phyloP scores from a whole-genome alignment of 2,329 filamentous ascomycete genomes.

The Trichoderma guizhouense region DNA sequence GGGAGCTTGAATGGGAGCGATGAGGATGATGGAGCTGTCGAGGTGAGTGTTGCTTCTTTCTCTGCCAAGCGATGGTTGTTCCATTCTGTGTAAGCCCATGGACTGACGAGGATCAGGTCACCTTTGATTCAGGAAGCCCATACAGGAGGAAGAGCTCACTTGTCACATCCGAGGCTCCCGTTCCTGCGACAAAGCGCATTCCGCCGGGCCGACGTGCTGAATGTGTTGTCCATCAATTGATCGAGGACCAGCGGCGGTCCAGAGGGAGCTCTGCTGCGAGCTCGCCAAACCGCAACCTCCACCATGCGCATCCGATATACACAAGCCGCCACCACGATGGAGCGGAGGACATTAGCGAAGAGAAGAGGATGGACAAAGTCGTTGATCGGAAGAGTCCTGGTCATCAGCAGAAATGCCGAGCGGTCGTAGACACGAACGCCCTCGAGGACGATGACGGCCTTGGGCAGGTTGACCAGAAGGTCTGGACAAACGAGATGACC shows the following conservation, averaged over 20 bases:
- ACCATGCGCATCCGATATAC: slow-evolving; percentile 30
- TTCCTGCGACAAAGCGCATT: slow-evolving; percentile 30
- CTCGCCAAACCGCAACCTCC: slow-evolving; percentile 27
- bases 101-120: slow-evolving; percentile 44
- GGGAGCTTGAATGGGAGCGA: slow-evolving; percentile 45
- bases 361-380: slow-evolving; percentile 23
- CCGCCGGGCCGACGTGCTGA: slow-evolving; percentile 42
- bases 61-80: neutral
- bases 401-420: slow-evolving; percentile 25
- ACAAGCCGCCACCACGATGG: slow-evolving; percentile 22
- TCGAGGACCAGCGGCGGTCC: slow-evolving; percentile 52
- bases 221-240: slow-evolving; percentile 63
- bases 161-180: slow-evolving; percentile 47
- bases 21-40: slow-evolving; percentile 49
- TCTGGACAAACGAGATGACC: slow-evolving; percentile 50
- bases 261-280: slow-evolving; percentile 26
- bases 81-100: neutral
- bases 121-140: slow-evolving; percentile 58
- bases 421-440: slow-evolving; percentile 35
- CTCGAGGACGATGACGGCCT: slow-evolving; percentile 40
- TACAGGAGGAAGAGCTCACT: slow-evolving; percentile 66
- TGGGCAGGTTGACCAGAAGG: slow-evolving; percentile 56
- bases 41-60: slow-evolving; percentile 38
- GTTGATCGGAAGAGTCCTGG: slow-evolving; percentile 24
- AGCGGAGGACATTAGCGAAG: slow-evolving; percentile 18